Conservation (phyloP, 345 rosid genomes). For the Eucalyptus brandiana region DNA sequence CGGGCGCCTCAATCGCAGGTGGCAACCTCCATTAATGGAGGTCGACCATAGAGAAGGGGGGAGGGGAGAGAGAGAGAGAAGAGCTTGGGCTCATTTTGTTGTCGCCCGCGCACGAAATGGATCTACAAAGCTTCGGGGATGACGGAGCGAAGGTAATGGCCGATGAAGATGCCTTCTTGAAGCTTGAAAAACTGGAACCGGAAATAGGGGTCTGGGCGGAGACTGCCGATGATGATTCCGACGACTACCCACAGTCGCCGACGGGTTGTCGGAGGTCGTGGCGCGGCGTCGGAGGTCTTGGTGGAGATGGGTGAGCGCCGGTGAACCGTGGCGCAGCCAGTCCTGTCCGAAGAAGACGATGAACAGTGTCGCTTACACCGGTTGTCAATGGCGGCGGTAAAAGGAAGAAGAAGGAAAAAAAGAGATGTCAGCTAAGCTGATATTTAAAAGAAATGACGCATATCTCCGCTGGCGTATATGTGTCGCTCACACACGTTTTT, state of each 20-base stretch:
- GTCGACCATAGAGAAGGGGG: neutral
- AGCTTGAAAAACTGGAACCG: neutral
- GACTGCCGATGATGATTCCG: neutral
- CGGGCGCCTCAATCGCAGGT: neutral
- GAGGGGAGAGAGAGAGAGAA: neutral
- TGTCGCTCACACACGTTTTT: slow-evolving; percentile 25
- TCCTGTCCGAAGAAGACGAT: neutral
- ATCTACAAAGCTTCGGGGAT: neutral
- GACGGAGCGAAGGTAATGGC: neutral
- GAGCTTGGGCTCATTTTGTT: neutral
- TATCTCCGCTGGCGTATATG: neutral
- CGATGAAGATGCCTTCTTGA: neutral
- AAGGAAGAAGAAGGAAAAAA: neutral
- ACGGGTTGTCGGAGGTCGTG: neutral
- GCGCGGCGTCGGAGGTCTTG: neutral
- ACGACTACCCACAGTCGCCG: neutral
- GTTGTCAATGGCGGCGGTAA: neutral
- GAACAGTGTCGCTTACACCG: neutral
- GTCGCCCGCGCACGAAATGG: neutral
- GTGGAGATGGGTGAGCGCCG: neutral
- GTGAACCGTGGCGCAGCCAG: neutral
- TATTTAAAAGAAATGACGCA: neutral
- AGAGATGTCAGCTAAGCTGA: neutral
- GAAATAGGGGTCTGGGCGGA: neutral
- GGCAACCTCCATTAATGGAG: neutral